Percentiles rank a stretch among this genome's conserved stretches.
phyloP scores from a whole-genome alignment of 805 yeast genomes.

The Isabelozyma heimii region DNA sequence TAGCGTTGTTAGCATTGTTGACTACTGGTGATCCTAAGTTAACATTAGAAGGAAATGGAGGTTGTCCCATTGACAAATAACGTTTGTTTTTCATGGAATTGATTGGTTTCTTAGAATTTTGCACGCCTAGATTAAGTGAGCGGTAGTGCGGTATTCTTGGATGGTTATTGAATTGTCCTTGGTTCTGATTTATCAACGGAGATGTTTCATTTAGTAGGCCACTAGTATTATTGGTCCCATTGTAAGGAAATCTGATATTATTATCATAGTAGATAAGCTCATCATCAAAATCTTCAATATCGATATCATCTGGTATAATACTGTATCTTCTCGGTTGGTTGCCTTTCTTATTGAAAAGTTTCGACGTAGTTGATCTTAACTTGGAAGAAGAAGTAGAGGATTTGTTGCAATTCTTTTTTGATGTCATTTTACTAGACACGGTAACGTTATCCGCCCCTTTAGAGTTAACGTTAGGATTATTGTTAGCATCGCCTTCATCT shows the following conservation, averaged over 20 bases:
- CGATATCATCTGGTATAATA: constrained; percentile 63
- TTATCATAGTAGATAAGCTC: constrained; percentile 48
- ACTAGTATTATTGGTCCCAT: constrained; percentile 14
- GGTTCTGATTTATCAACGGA: constrained; percentile 24
- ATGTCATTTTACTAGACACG: constrained; percentile 16
- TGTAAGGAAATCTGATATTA: constrained; percentile 36
- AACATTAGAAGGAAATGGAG: not conserved
- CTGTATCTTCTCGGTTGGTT: constrained; percentile 72
- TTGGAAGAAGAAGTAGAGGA: constrained; percentile 39
- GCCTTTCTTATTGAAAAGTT: constrained; percentile 69
- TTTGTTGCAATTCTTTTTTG: constrained; percentile 21
- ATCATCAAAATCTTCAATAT: constrained; percentile 53
- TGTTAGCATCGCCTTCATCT: not conserved
- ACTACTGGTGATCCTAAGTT: constrained; percentile 4
- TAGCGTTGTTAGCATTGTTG: constrained; percentile 6
- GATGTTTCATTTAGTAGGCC: constrained; percentile 26
- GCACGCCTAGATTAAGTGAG: constrained; percentile 35
- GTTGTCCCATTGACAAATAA: constrained; percentile 32
- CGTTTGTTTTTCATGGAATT: constrained; percentile 18
- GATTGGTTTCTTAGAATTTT: constrained; percentile 13
- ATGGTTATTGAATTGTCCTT: constrained; percentile 4
- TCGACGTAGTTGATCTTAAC: constrained; percentile 67
- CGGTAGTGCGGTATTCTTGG: constrained; percentile 38
- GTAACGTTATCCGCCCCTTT: constrained; percentile 1
- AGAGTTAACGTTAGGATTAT: too few relatives aligned